A percentile compares a stretch with the other conserved stretches of the same genome.
These are phyloP conservation scores for Thermothielavioides terrestris DNA, from an alignment of 495 filamentous ascomycete genomes.

Conservation along the genomic window DNA sequence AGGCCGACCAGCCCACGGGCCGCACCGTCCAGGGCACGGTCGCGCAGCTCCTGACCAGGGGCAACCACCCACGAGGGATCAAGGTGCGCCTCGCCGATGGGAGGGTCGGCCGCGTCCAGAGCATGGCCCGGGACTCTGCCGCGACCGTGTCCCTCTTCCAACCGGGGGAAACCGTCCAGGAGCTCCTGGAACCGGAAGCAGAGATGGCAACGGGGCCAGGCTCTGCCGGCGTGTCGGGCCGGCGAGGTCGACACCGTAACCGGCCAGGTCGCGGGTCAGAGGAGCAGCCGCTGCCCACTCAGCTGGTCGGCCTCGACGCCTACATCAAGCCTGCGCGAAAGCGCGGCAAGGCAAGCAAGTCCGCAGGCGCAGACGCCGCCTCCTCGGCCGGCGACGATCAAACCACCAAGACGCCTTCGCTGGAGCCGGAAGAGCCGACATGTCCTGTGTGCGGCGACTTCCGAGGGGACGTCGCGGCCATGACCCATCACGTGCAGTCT, in stretches of 20 bases:
- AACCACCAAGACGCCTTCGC: no score
- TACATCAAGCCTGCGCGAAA: constrained; percentile 39
- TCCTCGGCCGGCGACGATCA: no score
- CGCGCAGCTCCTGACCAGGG: constrained; percentile 53
- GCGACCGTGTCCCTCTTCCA: not conserved
- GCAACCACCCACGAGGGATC: constrained; percentile 66
- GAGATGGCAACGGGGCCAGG: constrained; percentile 5
- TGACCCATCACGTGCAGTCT: constrained; percentile 48
- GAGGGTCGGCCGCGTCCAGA: constrained; percentile 59
- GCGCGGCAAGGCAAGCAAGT: constrained; percentile 24
- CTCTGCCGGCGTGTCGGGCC: not conserved
- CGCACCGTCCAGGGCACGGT: constrained; percentile 55
- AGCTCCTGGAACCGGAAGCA: no score
- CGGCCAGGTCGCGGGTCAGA: no score
- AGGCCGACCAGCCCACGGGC: constrained; percentile 62
- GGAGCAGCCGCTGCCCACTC: constrained; percentile 5
- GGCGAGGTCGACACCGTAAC: no score
- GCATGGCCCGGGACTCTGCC: constrained; percentile 29
- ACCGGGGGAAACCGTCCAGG: not conserved
- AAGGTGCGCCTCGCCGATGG: constrained; percentile 64
- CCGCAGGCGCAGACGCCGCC: no score
- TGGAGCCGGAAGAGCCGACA: constrained; percentile 19
- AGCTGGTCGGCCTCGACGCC: constrained; percentile 32
- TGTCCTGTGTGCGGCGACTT: constrained; percentile 55
- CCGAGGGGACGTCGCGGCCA: constrained; percentile 50